phyloP scores from a whole-genome alignment of 1,139 yeast species.

The Saccharomyces hybrid region DNA sequence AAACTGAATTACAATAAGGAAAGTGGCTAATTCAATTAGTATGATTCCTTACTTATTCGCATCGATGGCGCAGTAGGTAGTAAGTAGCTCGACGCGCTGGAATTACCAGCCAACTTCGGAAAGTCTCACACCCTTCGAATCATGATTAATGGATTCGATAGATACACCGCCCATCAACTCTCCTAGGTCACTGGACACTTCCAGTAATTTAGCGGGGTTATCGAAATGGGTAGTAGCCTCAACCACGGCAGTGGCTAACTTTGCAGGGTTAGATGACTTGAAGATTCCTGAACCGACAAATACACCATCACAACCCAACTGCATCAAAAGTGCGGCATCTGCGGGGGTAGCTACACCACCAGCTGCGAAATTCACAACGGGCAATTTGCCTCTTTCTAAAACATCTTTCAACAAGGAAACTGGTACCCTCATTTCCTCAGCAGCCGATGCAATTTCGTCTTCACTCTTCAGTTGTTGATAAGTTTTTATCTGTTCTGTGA shows the following conservation, averaged over 20 bases:
- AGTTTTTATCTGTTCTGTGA: constrained; percentile 44
- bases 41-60: too few species aligned
- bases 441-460: constrained; percentile 42
- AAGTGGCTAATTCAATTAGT: neutral
- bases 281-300: constrained; percentile 89
- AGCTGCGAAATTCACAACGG: constrained; percentile 84
- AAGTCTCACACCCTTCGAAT: constrained; percentile 15
- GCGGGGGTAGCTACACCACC: constrained; percentile 90
- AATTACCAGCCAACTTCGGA: constrained; percentile 19
- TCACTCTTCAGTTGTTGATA: constrained; percentile 38
- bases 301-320: constrained; percentile 82
- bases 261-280: constrained; percentile 56
- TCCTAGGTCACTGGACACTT: constrained; percentile 69
- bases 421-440: constrained; percentile 57
- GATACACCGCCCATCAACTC: constrained; percentile 27
- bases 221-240: constrained; percentile 71
- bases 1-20: neutral
- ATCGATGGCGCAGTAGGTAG: too few species aligned
- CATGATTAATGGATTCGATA: constrained; percentile 21
- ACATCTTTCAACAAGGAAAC: constrained; percentile 44
- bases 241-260: constrained; percentile 72
- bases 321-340: constrained; percentile 85
- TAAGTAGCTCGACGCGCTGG: too few species aligned
- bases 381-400: constrained; percentile 55
- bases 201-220: constrained; percentile 57